A percentile compares a stretch with the other conserved stretches of the same genome.
phyloP scores from a whole-genome alignment of 148 eudicot genomes.

The Fagopyrum esculentum region DNA sequence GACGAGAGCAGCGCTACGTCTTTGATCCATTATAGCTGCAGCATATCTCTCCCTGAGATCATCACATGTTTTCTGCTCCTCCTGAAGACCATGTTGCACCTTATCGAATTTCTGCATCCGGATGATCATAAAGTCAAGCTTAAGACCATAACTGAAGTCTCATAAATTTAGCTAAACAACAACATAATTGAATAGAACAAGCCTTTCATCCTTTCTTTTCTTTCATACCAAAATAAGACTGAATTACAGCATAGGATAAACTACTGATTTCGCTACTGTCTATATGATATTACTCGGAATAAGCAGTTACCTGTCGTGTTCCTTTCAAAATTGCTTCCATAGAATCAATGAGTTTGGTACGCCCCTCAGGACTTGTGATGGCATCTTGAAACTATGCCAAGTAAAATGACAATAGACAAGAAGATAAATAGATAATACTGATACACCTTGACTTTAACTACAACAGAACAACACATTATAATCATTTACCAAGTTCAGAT shows the following conservation, averaged over 20 bases:
- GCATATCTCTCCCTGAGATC: conserved; percentile 39
- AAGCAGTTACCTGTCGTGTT: conserved; percentile 46
- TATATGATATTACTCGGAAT: background rate
- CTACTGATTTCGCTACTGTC: background rate
- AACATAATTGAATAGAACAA: background rate
- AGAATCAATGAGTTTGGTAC: conserved; percentile 46
- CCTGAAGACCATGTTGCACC: conserved; percentile 32
- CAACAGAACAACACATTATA: background rate
- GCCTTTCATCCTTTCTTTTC: background rate
- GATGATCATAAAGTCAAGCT: background rate
- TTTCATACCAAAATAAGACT: background rate
- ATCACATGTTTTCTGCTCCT: conserved; percentile 40
- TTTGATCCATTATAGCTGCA: conserved; percentile 42
- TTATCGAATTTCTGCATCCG: conserved; percentile 49
- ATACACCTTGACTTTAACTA: background rate
- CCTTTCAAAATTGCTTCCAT: conserved; percentile 57
- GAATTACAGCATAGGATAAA: background rate
- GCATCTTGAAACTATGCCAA: conserved; percentile 56
- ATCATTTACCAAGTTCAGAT: background rate
- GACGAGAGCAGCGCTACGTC: conserved; percentile 35
- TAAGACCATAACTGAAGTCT: background rate
- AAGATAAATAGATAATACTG: background rate
- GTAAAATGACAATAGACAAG: background rate
- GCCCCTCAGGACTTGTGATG: conserved; percentile 48
- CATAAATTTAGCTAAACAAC: no score